These are phyloP conservation scores for Aspergillus taichungensis DNA, from an alignment of 495 filamentous ascomycete species.

Conservation along the genomic window DNA sequence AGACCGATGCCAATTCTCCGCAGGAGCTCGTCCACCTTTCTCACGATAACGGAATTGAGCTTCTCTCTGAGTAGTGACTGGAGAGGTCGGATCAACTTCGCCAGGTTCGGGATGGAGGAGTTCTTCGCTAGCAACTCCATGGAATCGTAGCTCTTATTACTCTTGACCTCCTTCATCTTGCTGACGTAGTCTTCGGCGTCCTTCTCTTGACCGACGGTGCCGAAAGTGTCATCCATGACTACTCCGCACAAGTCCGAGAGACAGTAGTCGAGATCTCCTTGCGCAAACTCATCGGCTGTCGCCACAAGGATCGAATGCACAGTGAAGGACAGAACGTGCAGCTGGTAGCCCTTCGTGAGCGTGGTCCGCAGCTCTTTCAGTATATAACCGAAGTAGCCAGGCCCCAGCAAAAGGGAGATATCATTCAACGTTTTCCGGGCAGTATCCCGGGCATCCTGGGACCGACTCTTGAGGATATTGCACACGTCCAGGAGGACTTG, in stretches of 20 bases:
- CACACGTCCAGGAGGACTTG: slow-evolving; percentile 83
- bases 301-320: slow-evolving; percentile 83
- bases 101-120: slow-evolving; percentile 64
- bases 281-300: slow-evolving; percentile 60
- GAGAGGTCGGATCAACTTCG: slow-evolving; percentile 65
- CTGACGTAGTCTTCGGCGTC: slow-evolving; percentile 92
- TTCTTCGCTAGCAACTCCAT: slow-evolving; percentile 87
- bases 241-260: slow-evolving; percentile 65
- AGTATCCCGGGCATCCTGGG: slow-evolving; percentile 82
- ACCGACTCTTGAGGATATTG: slow-evolving; percentile 81
- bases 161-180: slow-evolving; percentile 95
- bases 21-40: slow-evolving; percentile 85
- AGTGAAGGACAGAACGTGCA: slow-evolving; percentile 92
- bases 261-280: slow-evolving; percentile 87
- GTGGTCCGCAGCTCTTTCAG: slow-evolving; percentile 81
- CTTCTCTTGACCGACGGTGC: slow-evolving; percentile 91
- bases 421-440: slow-evolving; percentile 80
- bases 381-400: slow-evolving; percentile 81
- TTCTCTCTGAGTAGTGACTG: slow-evolving; percentile 72
- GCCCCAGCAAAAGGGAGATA: slow-evolving; percentile 69
- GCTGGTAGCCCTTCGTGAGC: slow-evolving; percentile 75
- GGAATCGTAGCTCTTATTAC: slow-evolving; percentile 93
- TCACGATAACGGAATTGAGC: slow-evolving; percentile 65
- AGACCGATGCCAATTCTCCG: slow-evolving; percentile 76
- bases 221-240: slow-evolving; percentile 97